Conservation (phyloP, 106 monocot species). For the Gastrodia elata region DNA sequence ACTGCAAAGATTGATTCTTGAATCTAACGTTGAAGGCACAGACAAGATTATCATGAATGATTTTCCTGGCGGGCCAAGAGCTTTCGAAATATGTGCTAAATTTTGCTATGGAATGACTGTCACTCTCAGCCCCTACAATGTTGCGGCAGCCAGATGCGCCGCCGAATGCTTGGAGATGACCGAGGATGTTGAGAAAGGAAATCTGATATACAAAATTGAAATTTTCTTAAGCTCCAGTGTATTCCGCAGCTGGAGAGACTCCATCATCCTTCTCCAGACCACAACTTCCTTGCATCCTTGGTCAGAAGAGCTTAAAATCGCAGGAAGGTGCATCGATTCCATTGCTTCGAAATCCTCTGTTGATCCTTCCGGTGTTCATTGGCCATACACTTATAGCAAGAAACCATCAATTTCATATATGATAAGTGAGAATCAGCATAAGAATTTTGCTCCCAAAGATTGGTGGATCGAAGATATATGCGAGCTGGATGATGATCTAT, state of each 20-base stretch:
- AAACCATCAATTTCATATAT: constrained; percentile 18
- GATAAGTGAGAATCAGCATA: constrained; percentile 31
- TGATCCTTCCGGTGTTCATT: constrained; percentile 56
- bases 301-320: constrained; percentile 60
- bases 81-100: constrained; percentile 79
- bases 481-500: constrained; percentile 69
- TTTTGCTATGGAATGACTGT: constrained; percentile 89
- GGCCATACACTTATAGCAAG: constrained; percentile 72
- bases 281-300: constrained; percentile 51
- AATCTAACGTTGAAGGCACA: constrained; percentile 33
- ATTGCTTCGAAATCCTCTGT: constrained; percentile 69
- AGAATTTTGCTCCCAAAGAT: constrained; percentile 40
- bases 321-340: constrained; percentile 70
- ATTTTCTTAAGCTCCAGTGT: constrained; percentile 67
- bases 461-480: constrained; percentile 92
- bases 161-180: constrained; percentile 80
- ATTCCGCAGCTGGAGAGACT: constrained; percentile 82
- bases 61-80: constrained; percentile 66
- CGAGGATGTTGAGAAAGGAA: constrained; percentile 74
- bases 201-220: constrained; percentile 82
- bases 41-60: constrained; percentile 41
- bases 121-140: constrained; percentile 75
- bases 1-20: constrained; percentile 40
- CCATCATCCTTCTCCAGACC: constrained; percentile 69
- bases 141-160: constrained; percentile 71